A percentile compares a stretch with the other conserved stretches of the same genome.
phyloP scores from a whole-genome alignment of 371 early-diverging fungal species.

The Funneliformis caledonium region DNA sequence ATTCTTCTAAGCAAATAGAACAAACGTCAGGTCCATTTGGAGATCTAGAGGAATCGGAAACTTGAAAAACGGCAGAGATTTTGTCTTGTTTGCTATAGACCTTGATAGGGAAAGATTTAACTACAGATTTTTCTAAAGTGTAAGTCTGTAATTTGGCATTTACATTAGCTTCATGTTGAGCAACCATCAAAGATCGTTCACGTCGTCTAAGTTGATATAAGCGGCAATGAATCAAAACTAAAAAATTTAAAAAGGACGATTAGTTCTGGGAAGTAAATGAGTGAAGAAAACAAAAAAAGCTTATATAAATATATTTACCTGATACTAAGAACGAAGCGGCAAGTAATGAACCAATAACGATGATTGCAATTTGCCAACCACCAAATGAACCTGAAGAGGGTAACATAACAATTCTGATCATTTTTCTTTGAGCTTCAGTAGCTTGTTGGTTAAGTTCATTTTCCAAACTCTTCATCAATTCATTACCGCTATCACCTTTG shows the following conservation, averaged over 20 bases:
- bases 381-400: conserved; percentile 18
- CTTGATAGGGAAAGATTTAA: conserved; percentile 35
- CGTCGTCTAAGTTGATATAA: conserved; percentile 38
- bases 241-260: background rate
- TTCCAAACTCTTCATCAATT: background rate
- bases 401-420: background rate
- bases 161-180: conserved; percentile 27
- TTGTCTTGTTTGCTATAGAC: background rate
- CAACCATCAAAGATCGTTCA: conserved; percentile 29
- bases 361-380: conserved; percentile 35
- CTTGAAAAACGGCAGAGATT: too few relatives aligned
- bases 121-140: conserved; percentile 27
- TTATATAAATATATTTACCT: background rate
- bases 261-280: background rate
- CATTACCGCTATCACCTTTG: background rate
- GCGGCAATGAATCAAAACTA: conserved; percentile 38
- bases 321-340: conserved; percentile 33
- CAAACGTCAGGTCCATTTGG: conserved; percentile 14
- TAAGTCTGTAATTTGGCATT: conserved; percentile 22
- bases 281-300: background rate
- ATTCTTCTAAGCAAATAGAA: conserved; percentile 39
- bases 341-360: conserved; percentile 32
- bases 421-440: background rate
- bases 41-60: background rate
- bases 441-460: background rate